Evolutionary conservation across 495 filamentous ascomycete species (phyloP).

Genomic region (Daldinia childiae): DNA sequence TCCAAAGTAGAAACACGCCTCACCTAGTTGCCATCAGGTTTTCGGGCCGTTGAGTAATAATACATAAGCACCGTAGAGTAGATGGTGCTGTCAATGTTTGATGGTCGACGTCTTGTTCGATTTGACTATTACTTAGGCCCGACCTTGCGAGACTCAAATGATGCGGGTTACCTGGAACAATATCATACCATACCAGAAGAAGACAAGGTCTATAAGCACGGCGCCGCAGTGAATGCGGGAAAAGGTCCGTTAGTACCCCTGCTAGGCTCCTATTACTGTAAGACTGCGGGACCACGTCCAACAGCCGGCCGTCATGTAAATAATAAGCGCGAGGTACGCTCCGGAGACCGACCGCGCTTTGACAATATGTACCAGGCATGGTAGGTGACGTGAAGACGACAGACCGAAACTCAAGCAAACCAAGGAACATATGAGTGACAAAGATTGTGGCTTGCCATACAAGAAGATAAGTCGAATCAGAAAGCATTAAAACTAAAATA

Average conservation of each 20-base stretch:
- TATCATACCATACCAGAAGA: slow-evolving; percentile 28
- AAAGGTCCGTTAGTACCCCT: slow-evolving; percentile 37
- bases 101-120: slow-evolving; percentile 2
- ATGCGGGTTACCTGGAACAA: slow-evolving; percentile 20
- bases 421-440: slow-evolving; percentile 1
- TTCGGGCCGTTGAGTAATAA: slow-evolving; percentile 21
- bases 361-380: slow-evolving; percentile 8
- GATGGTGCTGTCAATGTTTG: background rate
- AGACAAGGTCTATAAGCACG: background rate
- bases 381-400: background rate
- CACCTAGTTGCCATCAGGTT: slow-evolving; percentile 8
- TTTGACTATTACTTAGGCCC: slow-evolving; percentile 5
- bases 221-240: slow-evolving; percentile 40
- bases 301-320: slow-evolving; percentile 34
- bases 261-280: slow-evolving; percentile 21
- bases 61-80: slow-evolving; percentile 7
- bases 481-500: slow-evolving; percentile 7
- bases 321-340: slow-evolving; percentile 37
- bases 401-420: slow-evolving; percentile 19
- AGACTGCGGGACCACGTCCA: slow-evolving; percentile 32
- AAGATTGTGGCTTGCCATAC: slow-evolving; percentile 11
- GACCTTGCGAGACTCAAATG: slow-evolving; percentile 14
- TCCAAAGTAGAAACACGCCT: slow-evolving; percentile 7
- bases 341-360: slow-evolving; percentile 20
- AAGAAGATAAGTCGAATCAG: slow-evolving; percentile 16